These are phyloP conservation scores for Chrysoporthe deuterocubensis DNA, from an alignment of 2,329 filamentous ascomycete species.

Conservation along the genomic window DNA sequence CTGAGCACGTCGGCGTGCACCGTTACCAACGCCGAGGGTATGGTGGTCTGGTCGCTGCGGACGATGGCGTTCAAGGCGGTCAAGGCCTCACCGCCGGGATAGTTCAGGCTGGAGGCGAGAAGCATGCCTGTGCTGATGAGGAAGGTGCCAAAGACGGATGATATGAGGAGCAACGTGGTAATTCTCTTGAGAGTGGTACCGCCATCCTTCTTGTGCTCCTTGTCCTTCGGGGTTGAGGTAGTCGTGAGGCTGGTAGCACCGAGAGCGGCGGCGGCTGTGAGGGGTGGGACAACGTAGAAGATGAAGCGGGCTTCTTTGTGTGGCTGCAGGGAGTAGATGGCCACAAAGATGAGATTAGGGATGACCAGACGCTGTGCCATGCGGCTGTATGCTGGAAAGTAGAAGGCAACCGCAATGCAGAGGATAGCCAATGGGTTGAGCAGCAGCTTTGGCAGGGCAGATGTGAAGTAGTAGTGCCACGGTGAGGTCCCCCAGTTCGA, in stretches of 20 bases:
- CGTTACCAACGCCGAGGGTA: constrained; percentile 41
- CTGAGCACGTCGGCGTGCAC: constrained; percentile 69
- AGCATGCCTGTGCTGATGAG: constrained; percentile 69
- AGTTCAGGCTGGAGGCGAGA: constrained; percentile 84
- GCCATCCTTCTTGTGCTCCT: constrained; percentile 42
- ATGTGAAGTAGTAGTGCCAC: constrained; percentile 84
- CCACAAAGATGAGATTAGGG: constrained; percentile 74
- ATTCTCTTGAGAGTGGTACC: constrained; percentile 57
- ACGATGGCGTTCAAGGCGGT: constrained; percentile 51
- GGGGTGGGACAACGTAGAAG: constrained; percentile 79
- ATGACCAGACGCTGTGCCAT: constrained; percentile 57
- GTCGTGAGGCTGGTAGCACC: constrained; percentile 73
- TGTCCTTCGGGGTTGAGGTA: constrained; percentile 11
- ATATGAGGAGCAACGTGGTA: constrained; percentile 51
- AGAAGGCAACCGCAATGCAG: constrained; percentile 59
- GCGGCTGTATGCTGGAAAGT: constrained; percentile 49
- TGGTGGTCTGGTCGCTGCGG: constrained; percentile 34
- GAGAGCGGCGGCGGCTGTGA: constrained; percentile 78
- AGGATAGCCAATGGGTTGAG: constrained; percentile 73
- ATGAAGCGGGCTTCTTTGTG: constrained; percentile 98
- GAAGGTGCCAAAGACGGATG: constrained; percentile 66
- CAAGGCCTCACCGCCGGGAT: constrained; percentile 86
- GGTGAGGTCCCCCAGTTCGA: constrained; percentile 87
- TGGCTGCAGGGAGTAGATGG: constrained; percentile 83
- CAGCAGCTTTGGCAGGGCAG: constrained; percentile 79